Conservation (phyloP, 306 rosid genomes). For the Acmispon strigosus region DNA sequence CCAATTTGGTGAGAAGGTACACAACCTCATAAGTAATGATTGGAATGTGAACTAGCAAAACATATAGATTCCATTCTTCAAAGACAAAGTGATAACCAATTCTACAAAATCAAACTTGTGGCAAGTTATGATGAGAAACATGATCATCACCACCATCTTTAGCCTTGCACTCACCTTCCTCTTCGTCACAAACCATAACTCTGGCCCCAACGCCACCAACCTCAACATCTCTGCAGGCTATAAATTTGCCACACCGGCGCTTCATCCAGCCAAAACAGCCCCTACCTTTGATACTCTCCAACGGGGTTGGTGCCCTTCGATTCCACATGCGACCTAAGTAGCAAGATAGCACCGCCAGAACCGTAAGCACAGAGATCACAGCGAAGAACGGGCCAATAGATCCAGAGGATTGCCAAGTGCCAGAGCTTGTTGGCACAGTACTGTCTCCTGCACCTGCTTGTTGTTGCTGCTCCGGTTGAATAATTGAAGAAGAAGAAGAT, state of each 20-base stretch:
- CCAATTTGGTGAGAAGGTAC: too few relatives aligned
- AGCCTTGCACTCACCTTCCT: neutral
- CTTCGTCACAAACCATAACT: conserved; percentile 26
- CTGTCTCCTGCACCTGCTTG: neutral
- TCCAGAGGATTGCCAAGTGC: conserved; percentile 46
- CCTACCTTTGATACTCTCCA: conserved; percentile 31
- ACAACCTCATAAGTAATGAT: too few relatives aligned
- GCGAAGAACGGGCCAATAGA: conserved; percentile 67
- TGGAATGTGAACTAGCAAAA: neutral
- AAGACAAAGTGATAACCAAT: neutral
- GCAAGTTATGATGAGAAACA: neutral
- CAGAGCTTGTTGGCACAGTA: conserved; percentile 8
- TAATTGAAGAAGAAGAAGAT: neutral
- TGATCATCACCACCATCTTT: conserved; percentile 29
- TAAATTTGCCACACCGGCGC: conserved; percentile 19
- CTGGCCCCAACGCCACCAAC: conserved; percentile 32
- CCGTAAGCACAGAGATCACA: conserved; percentile 48
- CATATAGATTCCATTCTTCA: neutral
- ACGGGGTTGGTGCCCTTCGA: conserved; percentile 28
- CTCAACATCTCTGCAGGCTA: conserved; percentile 6
- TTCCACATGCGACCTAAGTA: conserved; percentile 38
- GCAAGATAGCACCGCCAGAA: conserved; percentile 56
- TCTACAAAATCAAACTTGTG: neutral
- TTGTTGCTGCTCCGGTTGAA: conserved; percentile 16
- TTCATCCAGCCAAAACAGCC: conserved; percentile 47